Conservation (phyloP, 257 asterid genomes). For the Gentiana straminea region DNA sequence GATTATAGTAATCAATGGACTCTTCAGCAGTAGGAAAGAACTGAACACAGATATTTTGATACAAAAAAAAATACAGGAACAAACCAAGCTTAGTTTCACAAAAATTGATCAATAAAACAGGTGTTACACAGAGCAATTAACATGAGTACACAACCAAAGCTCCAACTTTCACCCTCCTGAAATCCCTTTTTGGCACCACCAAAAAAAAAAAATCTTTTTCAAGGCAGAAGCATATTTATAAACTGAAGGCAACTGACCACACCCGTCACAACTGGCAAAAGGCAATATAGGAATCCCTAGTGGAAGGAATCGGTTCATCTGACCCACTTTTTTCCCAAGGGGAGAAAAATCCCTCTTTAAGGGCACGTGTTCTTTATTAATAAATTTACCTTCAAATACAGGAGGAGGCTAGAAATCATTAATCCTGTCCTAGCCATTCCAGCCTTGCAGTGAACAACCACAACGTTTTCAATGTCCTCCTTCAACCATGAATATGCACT, state of each 20-base stretch:
- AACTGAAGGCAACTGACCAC: too few species aligned
- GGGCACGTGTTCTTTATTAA: neutral
- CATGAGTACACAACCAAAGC: neutral
- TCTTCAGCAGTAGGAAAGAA: slow-evolving; percentile 99
- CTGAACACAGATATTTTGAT: slow-evolving; percentile 19
- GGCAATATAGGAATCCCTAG: too few species aligned
- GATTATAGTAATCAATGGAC: slow-evolving; percentile 89
- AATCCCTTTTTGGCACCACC: too few species aligned
- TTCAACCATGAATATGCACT: slow-evolving; percentile 99
- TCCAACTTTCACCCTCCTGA: neutral
- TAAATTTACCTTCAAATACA: slow-evolving; percentile 44
- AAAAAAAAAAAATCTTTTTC: too few species aligned
- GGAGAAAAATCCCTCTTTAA: too few species aligned
- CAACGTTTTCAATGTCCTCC: slow-evolving; percentile 96
- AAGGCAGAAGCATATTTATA: too few species aligned
- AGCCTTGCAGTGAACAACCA: slow-evolving; percentile 98
- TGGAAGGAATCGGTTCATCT: too few species aligned
- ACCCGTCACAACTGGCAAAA: too few species aligned
- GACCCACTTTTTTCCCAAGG: too few species aligned
- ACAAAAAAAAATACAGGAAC: neutral
- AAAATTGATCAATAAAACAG: slow-evolving; percentile 1
- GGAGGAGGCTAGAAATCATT: slow-evolving; percentile 97
- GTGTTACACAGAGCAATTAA: neutral
- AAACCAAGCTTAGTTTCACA: slow-evolving; percentile 10
- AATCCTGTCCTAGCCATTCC: slow-evolving; percentile 99